These are phyloP conservation scores for Phanerochaete carnosa DNA, from an alignment of 768 basidiomycete species.

Conservation along the genomic window DNA sequence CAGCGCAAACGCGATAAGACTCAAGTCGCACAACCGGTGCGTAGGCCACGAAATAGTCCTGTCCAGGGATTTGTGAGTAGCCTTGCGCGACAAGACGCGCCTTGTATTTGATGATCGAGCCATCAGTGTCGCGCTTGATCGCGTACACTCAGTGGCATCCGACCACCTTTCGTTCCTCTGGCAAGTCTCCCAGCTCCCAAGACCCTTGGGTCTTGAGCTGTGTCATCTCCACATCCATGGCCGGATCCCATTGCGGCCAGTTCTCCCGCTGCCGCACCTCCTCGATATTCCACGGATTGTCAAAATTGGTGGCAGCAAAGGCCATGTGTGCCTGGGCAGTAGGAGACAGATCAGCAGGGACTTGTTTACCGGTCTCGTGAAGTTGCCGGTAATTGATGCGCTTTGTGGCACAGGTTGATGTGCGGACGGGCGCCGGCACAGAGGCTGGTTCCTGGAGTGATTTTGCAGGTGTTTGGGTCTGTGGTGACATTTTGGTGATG, in stretches of 20 bases:
- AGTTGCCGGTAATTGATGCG: conserved; percentile 1
- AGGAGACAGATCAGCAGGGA: neutral
- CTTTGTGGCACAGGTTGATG: neutral
- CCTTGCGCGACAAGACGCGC: conserved; percentile 33
- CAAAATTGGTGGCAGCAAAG: neutral
- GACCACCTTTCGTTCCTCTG: conserved; percentile 28
- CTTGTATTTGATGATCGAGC: conserved; percentile 34
- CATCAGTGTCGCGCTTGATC: conserved; percentile 36
- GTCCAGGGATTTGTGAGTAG: conserved; percentile 31
- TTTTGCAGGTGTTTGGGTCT: too few species aligned
- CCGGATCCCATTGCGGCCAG: conserved; percentile 14
- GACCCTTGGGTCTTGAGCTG: conserved; percentile 6
- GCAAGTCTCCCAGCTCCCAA: conserved; percentile 24
- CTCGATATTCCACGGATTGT: neutral
- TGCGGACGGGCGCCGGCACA: too few species aligned
- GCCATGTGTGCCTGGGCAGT: neutral
- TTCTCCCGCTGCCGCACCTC: conserved; percentile 3
- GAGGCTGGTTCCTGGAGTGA: too few species aligned
- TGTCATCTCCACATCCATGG: conserved; percentile 15
- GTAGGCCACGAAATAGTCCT: conserved; percentile 33
- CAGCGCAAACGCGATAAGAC: conserved; percentile 20
- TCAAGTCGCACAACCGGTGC: conserved; percentile 24
- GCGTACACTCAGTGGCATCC: conserved; percentile 34
- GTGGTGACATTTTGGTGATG: neutral
- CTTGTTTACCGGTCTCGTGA: neutral